These are phyloP conservation scores for Sporisorium iseilematis-ciliati DNA, from an alignment of 1,284 basidiomycete species.

Conservation along the genomic window DNA sequence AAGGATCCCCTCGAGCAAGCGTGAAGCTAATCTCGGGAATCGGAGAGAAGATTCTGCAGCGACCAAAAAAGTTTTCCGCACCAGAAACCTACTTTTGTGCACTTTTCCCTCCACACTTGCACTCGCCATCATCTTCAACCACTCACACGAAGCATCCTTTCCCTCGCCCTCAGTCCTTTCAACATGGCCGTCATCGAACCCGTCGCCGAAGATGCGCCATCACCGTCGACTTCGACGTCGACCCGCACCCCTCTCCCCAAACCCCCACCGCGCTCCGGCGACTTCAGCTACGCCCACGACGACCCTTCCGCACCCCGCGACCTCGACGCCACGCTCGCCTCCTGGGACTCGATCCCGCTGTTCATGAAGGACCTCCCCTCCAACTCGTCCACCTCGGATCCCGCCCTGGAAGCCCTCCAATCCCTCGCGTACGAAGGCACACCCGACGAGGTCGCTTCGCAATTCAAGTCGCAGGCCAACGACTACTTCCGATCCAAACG, in stretches of 20 bases:
- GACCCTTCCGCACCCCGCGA: slow-evolving; percentile 18
- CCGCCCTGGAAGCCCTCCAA: slow-evolving; percentile 83
- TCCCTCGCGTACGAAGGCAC: slow-evolving; percentile 88
- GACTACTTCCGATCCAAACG: slow-evolving; percentile 90
- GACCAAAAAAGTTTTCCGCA: not conserved
- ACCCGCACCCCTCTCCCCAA: slow-evolving; percentile 12
- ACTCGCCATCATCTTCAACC: not conserved
- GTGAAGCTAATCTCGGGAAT: not conserved
- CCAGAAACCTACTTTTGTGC: not conserved
- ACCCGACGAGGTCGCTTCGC: slow-evolving; percentile 89
- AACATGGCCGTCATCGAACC: slow-evolving; percentile 34
- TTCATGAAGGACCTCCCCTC: slow-evolving; percentile 90
- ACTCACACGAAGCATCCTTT: not conserved
- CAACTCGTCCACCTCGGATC: slow-evolving; percentile 11
- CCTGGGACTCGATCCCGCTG: slow-evolving; percentile 75
- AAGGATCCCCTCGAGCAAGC: not conserved
- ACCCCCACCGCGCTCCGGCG: slow-evolving; percentile 24
- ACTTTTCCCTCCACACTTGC: slow-evolving; percentile 1
- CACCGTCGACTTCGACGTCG: not conserved
- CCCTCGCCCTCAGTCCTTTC: too few species aligned
- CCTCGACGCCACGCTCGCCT: slow-evolving; percentile 36
- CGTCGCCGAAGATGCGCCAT: not conserved
- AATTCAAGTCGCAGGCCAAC: slow-evolving; percentile 95
- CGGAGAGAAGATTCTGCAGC: not conserved
- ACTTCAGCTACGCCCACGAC: slow-evolving; percentile 28